Evolutionary conservation across 2,329 filamentous ascomycete genomes (phyloP).

Genomic region (Mollisia scopiformis): DNA sequence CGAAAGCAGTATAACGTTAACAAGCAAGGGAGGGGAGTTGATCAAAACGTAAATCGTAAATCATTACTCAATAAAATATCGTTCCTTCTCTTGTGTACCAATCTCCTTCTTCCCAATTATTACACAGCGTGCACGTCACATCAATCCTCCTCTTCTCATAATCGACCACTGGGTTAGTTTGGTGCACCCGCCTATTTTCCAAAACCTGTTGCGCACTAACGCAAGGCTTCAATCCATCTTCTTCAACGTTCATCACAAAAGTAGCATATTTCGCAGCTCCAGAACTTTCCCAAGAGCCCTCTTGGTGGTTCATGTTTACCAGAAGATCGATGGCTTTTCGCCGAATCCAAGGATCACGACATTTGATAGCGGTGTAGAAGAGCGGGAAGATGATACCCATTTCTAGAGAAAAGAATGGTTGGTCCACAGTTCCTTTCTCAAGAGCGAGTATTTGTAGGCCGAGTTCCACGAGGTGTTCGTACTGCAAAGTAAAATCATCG

Average conservation of each 20-base stretch:
- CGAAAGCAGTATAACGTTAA: too few species aligned
- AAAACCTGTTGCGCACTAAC: neutral
- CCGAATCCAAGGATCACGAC: slow-evolving; percentile 15
- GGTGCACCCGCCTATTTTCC: slow-evolving; percentile 9
- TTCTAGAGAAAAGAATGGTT: slow-evolving; percentile 19
- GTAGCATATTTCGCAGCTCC: slow-evolving; percentile 6
- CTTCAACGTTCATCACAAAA: slow-evolving; percentile 18
- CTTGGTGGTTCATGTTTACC: slow-evolving; percentile 59
- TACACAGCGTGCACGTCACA: slow-evolving; percentile 8
- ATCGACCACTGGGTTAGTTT: neutral
- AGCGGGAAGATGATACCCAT: slow-evolving; percentile 18
- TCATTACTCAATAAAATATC: neutral
- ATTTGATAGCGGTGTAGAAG: slow-evolving; percentile 14
- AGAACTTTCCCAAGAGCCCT: slow-evolving; percentile 64
- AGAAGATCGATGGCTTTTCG: slow-evolving; percentile 14
- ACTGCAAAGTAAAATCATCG: slow-evolving; percentile 6
- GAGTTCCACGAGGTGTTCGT: slow-evolving; percentile 9
- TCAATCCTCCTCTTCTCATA: slow-evolving; percentile 3
- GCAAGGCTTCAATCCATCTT: slow-evolving; percentile 7
- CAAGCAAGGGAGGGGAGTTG: too few species aligned
- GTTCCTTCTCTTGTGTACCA: slow-evolving; percentile 4
- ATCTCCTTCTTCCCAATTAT: neutral
- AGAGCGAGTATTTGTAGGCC: neutral
- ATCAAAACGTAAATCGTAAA: too few species aligned
- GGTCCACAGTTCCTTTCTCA: neutral